phyloP scores from a whole-genome alignment of 495 filamentous ascomycete genomes.

The Peziza echinospora region DNA sequence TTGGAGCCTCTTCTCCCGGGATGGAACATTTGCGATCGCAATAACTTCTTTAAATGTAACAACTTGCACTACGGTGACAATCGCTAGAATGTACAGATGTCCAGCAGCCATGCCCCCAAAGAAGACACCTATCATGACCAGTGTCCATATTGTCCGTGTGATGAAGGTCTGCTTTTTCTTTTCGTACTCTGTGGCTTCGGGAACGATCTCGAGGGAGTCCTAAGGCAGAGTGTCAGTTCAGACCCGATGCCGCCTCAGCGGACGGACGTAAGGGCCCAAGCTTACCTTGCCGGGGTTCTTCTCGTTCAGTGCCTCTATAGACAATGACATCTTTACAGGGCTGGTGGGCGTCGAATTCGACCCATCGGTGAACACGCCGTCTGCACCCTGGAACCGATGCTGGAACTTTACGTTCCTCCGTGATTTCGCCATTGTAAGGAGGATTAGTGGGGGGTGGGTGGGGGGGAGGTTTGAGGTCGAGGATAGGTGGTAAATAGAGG shows the following conservation, averaged over 20 bases:
- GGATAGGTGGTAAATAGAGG: too few species aligned
- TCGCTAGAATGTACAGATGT: constrained; percentile 85
- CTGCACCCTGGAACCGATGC: constrained; percentile 26
- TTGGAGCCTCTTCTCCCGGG: constrained; percentile 66
- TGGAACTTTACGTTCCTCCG: constrained; percentile 71
- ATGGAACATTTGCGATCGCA: constrained; percentile 86
- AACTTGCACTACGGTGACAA: constrained; percentile 85
- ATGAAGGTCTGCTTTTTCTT: constrained; percentile 99
- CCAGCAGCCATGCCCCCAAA: constrained; percentile 80
- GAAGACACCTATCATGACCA: constrained; percentile 90
- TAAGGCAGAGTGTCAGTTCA: too few species aligned
- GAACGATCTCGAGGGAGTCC: not conserved
- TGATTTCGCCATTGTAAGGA: constrained; percentile 56
- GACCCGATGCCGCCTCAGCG: too few species aligned
- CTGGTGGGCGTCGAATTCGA: constrained; percentile 23
- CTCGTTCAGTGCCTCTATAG: constrained; percentile 69
- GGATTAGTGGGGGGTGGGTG: too few species aligned
- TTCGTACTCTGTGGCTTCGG: constrained; percentile 50
- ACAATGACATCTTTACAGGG: constrained; percentile 44
- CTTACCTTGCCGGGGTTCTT: constrained; percentile 43
- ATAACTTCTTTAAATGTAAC: constrained; percentile 99
- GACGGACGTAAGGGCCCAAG: too few species aligned
- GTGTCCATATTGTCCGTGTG: constrained; percentile 90
- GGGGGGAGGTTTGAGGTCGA: too few species aligned
- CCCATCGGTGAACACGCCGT: constrained; percentile 25